These are phyloP conservation scores for Calonectria honghensis DNA, from an alignment of 2,329 filamentous ascomycete genomes.

Conservation along the genomic window DNA sequence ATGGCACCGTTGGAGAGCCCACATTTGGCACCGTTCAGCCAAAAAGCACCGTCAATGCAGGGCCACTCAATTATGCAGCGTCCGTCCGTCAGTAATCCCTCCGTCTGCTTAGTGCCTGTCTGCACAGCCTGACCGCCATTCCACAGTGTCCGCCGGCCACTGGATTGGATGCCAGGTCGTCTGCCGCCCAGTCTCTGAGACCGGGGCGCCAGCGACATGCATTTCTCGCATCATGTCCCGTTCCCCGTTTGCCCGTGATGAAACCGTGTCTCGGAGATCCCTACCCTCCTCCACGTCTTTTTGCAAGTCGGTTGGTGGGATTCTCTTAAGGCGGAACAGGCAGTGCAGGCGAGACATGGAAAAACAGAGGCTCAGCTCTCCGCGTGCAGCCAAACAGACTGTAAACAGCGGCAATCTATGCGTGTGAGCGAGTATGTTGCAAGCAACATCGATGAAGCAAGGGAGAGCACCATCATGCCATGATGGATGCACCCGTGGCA, in stretches of 20 bases:
- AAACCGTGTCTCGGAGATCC: conserved; percentile 46
- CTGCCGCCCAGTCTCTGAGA: conserved; percentile 37
- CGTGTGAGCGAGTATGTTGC: conserved; percentile 8
- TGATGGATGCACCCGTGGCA: conserved; percentile 23
- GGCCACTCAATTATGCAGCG: conserved; percentile 28
- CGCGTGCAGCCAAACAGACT: background rate
- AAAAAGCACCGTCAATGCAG: conserved; percentile 40
- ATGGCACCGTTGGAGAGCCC: conserved; percentile 31
- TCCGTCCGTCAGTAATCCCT: conserved; percentile 29
- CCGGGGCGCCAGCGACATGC: conserved; percentile 39
- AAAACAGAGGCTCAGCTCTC: conserved; percentile 34
- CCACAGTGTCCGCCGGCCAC: conserved; percentile 37
- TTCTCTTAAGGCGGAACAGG: conserved; percentile 29
- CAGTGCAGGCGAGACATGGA: conserved; percentile 40
- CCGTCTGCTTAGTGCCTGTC: conserved; percentile 24
- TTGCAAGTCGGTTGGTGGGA: conserved; percentile 23
- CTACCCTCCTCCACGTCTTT: conserved; percentile 5
- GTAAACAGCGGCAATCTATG: background rate
- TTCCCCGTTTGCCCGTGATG: conserved; percentile 49
- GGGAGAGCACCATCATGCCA: conserved; percentile 32
- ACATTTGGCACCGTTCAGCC: conserved; percentile 43
- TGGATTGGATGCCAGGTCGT: conserved; percentile 39
- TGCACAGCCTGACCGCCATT: conserved; percentile 52
- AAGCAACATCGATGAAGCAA: conserved; percentile 29
- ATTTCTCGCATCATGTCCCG: conserved; percentile 51